Conservation (phyloP, 331 rosid species). For the Prunus yedoensis region DNA sequence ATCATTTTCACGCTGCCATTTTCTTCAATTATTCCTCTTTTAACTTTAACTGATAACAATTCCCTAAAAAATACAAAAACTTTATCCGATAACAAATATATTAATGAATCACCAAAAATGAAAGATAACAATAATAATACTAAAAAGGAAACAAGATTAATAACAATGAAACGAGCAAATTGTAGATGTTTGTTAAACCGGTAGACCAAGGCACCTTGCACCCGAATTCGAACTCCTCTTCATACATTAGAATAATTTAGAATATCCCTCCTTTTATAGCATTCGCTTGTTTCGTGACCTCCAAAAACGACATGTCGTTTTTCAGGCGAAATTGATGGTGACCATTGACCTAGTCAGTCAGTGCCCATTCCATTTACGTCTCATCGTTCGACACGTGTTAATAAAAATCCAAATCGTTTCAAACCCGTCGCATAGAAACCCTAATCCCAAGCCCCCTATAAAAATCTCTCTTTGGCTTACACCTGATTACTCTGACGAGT, state of each 20-base stretch:
- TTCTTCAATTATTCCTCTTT: background rate
- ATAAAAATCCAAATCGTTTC: background rate
- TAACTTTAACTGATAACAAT: too few species aligned
- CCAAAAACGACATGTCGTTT: background rate
- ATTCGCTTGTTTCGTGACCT: background rate
- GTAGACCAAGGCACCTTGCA: too few species aligned
- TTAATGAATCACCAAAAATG: too few species aligned
- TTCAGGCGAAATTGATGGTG: background rate
- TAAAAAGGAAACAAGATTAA: too few species aligned
- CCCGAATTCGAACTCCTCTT: too few species aligned
- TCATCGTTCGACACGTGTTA: background rate
- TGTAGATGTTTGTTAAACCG: too few species aligned
- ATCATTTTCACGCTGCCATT: background rate
- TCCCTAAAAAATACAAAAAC: too few species aligned
- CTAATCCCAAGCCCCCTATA: slow-evolving; percentile 9
- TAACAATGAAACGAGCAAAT: too few species aligned
- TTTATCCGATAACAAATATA: too few species aligned
- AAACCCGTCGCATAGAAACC: slow-evolving; percentile 6
- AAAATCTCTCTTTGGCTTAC: background rate
- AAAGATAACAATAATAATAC: too few species aligned
- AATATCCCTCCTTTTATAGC: too few species aligned
- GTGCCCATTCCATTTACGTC: background rate
- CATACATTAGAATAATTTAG: too few species aligned
- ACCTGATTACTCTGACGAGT: background rate
- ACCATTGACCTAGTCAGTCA: background rate